Conservation (phyloP, 108 stramenopile genomes). For the Asterionellopsis glacialis region DNA sequence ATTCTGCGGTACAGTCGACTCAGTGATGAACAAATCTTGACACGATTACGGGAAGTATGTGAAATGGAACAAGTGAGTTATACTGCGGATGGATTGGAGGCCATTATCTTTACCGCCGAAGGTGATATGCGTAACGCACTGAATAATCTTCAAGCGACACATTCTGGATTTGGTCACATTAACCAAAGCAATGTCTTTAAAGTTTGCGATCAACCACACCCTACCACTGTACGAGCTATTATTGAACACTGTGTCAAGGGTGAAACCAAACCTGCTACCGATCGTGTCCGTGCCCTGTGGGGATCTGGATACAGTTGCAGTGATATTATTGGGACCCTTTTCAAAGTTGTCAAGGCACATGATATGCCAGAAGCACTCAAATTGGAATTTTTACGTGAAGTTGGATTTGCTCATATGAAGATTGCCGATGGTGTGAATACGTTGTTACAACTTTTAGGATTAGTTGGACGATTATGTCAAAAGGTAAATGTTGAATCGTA, state of each 20-base stretch:
- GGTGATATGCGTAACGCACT: slow-evolving; percentile 99
- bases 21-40: slow-evolving; percentile 86
- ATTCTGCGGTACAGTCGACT: slow-evolving; percentile 93
- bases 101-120: slow-evolving; percentile 98
- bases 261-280: slow-evolving; percentile 57
- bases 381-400: slow-evolving; percentile 86
- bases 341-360: slow-evolving; percentile 84
- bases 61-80: slow-evolving; percentile 81
- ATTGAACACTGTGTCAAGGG: slow-evolving; percentile 61
- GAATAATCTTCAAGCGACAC: slow-evolving; percentile 96
- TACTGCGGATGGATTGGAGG: slow-evolving; percentile 88
- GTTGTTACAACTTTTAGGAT: slow-evolving; percentile 82
- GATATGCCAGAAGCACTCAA: slow-evolving; percentile 80
- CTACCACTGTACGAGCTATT: slow-evolving; percentile 78
- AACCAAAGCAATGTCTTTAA: slow-evolving; percentile 91
- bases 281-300: slow-evolving; percentile 49
- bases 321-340: slow-evolving; percentile 95
- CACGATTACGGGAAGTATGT: slow-evolving; percentile 85
- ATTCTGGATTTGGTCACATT: slow-evolving; percentile 82
- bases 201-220: slow-evolving; percentile 99
- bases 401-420: slow-evolving; percentile 93
- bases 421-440: slow-evolving; percentile 85
- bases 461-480: slow-evolving; percentile 76
- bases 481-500: slow-evolving; percentile 5
- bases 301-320: slow-evolving; percentile 73